phyloP scores from a whole-genome alignment of 345 rosid genomes.

The Trapa bicornis region DNA sequence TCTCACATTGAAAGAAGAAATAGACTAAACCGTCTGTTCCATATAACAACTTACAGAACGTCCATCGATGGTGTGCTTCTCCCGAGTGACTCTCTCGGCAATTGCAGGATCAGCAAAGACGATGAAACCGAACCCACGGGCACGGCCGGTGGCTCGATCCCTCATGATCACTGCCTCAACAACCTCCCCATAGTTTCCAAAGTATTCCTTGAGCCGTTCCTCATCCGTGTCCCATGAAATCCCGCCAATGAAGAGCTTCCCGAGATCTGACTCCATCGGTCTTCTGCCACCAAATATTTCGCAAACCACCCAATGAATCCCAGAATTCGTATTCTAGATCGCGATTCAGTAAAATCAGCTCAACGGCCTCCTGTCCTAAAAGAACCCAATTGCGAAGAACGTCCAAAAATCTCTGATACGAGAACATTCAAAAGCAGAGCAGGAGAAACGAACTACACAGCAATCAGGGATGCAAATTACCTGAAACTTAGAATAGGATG shows the following conservation, averaged over 20 bases:
- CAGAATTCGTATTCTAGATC: background rate
- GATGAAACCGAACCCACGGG: constrained; percentile 81
- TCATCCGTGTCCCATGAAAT: constrained; percentile 89
- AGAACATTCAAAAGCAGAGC: constrained; percentile 1
- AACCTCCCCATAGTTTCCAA: constrained; percentile 58
- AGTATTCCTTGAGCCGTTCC: constrained; percentile 56
- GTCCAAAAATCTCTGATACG: background rate
- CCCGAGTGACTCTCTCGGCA: constrained; percentile 58
- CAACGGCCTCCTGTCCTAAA: background rate
- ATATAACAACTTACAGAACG: constrained; percentile 39
- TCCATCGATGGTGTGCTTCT: constrained; percentile 66
- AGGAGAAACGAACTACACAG: constrained; percentile 13
- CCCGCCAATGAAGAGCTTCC: constrained; percentile 86
- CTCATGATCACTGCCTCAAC: constrained; percentile 57
- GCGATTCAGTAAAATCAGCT: background rate
- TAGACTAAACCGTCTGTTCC: background rate
- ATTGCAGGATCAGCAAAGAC: constrained; percentile 61
- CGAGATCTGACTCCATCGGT: constrained; percentile 58
- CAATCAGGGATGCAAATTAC: constrained; percentile 28
- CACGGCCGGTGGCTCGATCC: constrained; percentile 60
- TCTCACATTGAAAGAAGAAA: background rate
- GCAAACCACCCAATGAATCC: constrained; percentile 18
- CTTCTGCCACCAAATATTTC: constrained; percentile 27
- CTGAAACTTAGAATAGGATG: constrained; percentile 41
- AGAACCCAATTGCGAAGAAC: background rate